These are phyloP conservation scores for Ascomycota sp. DNA, from an alignment of 2,329 filamentous ascomycete species.

Conservation along the genomic window DNA sequence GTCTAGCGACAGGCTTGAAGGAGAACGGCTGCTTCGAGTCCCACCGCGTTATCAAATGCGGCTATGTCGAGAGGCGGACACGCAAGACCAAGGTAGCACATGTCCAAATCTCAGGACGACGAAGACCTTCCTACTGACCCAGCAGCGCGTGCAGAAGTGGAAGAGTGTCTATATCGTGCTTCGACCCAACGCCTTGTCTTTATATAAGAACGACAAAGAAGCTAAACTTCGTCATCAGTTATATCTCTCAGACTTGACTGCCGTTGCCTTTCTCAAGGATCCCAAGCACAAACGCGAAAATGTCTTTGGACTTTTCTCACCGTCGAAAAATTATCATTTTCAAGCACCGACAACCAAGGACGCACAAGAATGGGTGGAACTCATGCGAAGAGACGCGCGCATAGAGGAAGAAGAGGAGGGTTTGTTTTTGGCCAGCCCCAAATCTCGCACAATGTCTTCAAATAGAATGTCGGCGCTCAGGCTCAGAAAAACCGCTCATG, in stretches of 20 bases:
- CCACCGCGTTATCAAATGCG: conserved; percentile 77
- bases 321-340: conserved; percentile 76
- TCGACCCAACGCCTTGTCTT: conserved; percentile 68
- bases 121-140: conserved; percentile 4
- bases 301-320: conserved; percentile 81
- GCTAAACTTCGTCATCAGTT: conserved; percentile 76
- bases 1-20: conserved; percentile 59
- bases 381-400: conserved; percentile 57
- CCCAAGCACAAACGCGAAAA: conserved; percentile 70
- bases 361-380: conserved; percentile 64
- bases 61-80: conserved; percentile 67
- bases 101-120: conserved; percentile 1
- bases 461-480: conserved; percentile 1
- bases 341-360: conserved; percentile 53
- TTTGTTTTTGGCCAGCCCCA: conserved; percentile 48
- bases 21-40: conserved; percentile 92
- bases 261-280: conserved; percentile 70
- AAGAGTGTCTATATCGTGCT: conserved; percentile 75
- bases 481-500: conserved; percentile 2
- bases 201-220: conserved; percentile 84
- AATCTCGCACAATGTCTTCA: conserved; percentile 24
- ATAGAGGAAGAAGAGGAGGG: conserved; percentile 80
- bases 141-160: conserved; percentile 43
- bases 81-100: conserved; percentile 66
- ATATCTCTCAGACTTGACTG: conserved; percentile 70